A percentile compares a stretch with the other conserved stretches of the same genome.
Evolutionary conservation across 1,284 basidiomycete species (phyloP).

Genomic region (Melampsora americana): DNA sequence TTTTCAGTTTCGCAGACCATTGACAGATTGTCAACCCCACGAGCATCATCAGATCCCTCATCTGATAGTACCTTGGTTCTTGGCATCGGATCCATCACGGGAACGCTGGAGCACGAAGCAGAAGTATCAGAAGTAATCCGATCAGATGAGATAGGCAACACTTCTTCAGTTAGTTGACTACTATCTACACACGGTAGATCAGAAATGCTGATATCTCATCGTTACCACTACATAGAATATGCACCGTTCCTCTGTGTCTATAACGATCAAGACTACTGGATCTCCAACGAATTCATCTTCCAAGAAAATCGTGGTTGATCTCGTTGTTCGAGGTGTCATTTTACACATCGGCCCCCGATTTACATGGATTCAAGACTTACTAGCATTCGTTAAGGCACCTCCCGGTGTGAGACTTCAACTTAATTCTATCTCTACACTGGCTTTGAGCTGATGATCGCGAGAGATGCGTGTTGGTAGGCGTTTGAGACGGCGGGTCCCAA

Average conservation of each 20-base stretch:
- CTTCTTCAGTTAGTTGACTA: not conserved
- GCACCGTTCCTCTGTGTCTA: conserved; percentile 8
- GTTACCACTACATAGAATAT: not conserved
- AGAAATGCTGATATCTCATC: not conserved
- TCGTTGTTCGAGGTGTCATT: conserved; percentile 67
- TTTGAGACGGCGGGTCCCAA: conserved; percentile 1
- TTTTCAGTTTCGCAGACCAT: not conserved
- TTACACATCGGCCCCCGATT: conserved; percentile 66
- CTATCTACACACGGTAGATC: no score
- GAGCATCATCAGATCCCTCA: not conserved
- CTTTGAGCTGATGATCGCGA: not conserved
- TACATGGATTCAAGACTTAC: conserved; percentile 66
- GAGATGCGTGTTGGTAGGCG: not conserved
- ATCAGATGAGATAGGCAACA: not conserved
- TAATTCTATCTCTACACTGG: not conserved
- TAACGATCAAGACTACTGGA: conserved; percentile 6
- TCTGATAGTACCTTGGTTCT: not conserved
- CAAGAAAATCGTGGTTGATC: conserved; percentile 56
- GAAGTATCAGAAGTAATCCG: not conserved
- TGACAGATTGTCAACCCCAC: not conserved
- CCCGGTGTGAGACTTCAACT: conserved; percentile 65
- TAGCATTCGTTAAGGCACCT: conserved; percentile 72
- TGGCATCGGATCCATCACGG: not conserved
- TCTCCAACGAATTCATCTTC: not conserved
- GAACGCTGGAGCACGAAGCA: not conserved